phyloP scores from a whole-genome alignment of 2,329 filamentous ascomycete species.

The Emmonsia crescens region DNA sequence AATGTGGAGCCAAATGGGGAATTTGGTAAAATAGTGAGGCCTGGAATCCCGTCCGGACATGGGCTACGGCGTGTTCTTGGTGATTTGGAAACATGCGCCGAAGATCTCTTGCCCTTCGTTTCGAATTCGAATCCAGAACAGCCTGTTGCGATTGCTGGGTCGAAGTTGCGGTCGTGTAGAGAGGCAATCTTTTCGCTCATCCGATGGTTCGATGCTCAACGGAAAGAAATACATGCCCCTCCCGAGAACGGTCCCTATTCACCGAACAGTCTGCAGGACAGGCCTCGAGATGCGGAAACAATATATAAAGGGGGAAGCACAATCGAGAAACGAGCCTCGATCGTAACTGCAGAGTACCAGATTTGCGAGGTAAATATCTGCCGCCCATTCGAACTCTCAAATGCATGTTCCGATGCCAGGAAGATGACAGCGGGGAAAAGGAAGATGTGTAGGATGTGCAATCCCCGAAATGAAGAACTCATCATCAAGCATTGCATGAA shows the following conservation, averaged over 20 bases:
- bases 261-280: background rate
- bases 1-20: background rate
- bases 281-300: background rate
- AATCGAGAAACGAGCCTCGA: background rate
- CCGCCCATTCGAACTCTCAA: conserved; percentile 1
- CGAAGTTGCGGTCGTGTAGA: conserved; percentile 9
- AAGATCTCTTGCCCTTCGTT: conserved; percentile 7
- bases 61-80: conserved; percentile 7
- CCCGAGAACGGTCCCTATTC: background rate
- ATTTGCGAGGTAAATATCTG: conserved; percentile 7
- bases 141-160: background rate
- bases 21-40: background rate
- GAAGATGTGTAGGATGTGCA: conserved; percentile 10
- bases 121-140: background rate
- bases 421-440: background rate
- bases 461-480: conserved; percentile 6
- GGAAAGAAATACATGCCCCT: background rate
- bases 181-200: conserved; percentile 10
- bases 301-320: background rate
- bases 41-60: background rate
- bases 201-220: conserved; percentile 5
- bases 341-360: background rate
- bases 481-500: conserved; percentile 1
- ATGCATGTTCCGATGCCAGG: conserved; percentile 1
- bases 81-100: conserved; percentile 10